phyloP scores from a whole-genome alignment of 768 basidiomycete species.

The Calocybe indica region DNA sequence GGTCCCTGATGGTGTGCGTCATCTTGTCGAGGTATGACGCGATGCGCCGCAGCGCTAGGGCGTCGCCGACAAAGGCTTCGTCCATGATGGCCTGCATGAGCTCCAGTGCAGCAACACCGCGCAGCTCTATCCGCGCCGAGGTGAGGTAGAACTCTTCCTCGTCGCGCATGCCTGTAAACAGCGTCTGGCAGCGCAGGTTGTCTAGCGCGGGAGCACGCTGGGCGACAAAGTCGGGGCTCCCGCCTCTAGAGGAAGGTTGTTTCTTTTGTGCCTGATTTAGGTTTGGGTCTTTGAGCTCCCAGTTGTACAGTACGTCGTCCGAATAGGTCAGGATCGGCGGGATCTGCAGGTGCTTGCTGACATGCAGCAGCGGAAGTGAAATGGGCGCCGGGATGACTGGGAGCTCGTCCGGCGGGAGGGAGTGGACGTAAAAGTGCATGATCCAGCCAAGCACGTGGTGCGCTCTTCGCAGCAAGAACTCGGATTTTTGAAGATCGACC shows the following conservation, averaged over 20 bases:
- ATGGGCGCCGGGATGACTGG: slow-evolving; percentile 70
- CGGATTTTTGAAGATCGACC: slow-evolving; percentile 37
- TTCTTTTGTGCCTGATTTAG: slow-evolving; percentile 1
- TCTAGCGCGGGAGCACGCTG: slow-evolving; percentile 33
- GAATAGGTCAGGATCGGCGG: slow-evolving; percentile 92
- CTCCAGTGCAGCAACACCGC: slow-evolving; percentile 78
- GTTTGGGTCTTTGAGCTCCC: slow-evolving; percentile 34
- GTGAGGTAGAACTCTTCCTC: slow-evolving; percentile 92
- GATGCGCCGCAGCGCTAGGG: slow-evolving; percentile 58
- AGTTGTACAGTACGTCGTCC: slow-evolving; percentile 92
- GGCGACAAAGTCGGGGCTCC: too few relatives aligned
- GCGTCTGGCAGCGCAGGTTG: slow-evolving; percentile 61
- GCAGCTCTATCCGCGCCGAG: slow-evolving; percentile 84
- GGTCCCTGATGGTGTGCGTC: slow-evolving; percentile 57
- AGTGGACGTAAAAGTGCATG: slow-evolving; percentile 78
- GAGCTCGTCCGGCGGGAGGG: slow-evolving; percentile 40
- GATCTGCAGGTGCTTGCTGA: slow-evolving; percentile 67
- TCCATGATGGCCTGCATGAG: slow-evolving; percentile 88
- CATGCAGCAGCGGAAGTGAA: slow-evolving; percentile 69
- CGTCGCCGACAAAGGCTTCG: slow-evolving; percentile 80
- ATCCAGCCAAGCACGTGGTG: slow-evolving; percentile 75
- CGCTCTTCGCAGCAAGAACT: slow-evolving; percentile 63
- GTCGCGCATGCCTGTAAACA: slow-evolving; percentile 76
- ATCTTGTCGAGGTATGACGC: slow-evolving; percentile 62
- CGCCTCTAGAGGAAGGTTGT: too few relatives aligned